phyloP scores from a whole-genome alignment of 208 protist genomes.

The Trypanosoma boissoni region DNA sequence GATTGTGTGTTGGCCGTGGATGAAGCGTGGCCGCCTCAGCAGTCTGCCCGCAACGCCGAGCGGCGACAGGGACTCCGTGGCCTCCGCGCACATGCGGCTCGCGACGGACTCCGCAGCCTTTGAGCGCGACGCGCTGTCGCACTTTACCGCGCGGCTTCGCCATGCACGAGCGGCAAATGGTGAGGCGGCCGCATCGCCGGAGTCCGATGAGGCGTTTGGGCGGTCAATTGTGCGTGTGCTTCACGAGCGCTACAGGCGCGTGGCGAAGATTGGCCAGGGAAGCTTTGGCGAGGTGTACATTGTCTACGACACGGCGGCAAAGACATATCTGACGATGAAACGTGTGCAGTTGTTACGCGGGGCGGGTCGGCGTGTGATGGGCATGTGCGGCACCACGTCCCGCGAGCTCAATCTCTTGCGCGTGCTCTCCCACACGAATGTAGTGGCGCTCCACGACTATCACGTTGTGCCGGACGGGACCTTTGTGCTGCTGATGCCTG shows the following conservation, averaged over 20 bases:
- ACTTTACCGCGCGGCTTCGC: slow-evolving; percentile 3
- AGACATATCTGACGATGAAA: slow-evolving; percentile 84
- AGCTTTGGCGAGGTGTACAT: slow-evolving; percentile 87
- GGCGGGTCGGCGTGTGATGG: slow-evolving; percentile 33
- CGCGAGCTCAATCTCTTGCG: slow-evolving; percentile 72
- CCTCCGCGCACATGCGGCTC: slow-evolving; percentile 1
- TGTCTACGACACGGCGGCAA: slow-evolving; percentile 66
- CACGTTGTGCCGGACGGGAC: slow-evolving; percentile 67
- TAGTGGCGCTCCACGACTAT: slow-evolving; percentile 62
- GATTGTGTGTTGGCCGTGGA: no score
- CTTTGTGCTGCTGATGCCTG: slow-evolving; percentile 68
- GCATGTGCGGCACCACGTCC: slow-evolving; percentile 72
- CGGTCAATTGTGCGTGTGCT: slow-evolving; percentile 24
- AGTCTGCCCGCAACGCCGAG: slow-evolving; percentile 11
- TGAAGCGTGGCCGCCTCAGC: slow-evolving; percentile 11
- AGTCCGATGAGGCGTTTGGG: background rate
- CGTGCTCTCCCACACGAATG: slow-evolving; percentile 69
- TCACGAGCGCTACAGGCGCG: slow-evolving; percentile 48
- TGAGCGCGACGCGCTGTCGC: slow-evolving; percentile 1
- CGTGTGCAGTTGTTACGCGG: slow-evolving; percentile 69
- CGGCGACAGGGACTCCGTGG: background rate
- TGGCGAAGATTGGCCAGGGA: slow-evolving; percentile 83
- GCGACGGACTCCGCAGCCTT: slow-evolving; percentile 13
- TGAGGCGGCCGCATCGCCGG: background rate
- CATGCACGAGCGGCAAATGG: background rate